A percentile compares a stretch with the other conserved stretches of the same genome.
Conservation (phyloP, 331 rosid genomes). For the Rosa hybrid region DNA sequence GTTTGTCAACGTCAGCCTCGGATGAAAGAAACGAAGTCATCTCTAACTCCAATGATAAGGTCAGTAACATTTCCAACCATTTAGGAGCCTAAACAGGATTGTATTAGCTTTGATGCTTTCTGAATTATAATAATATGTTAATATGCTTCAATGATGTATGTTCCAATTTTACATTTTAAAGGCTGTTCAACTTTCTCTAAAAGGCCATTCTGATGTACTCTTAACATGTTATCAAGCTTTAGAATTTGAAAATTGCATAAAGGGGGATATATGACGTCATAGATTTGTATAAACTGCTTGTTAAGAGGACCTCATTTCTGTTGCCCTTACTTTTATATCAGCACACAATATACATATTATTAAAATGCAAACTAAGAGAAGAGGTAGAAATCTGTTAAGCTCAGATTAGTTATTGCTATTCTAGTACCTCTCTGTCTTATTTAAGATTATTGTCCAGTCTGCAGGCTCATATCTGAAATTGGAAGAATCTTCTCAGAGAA, state of each 20-base stretch:
- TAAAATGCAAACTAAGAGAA: background rate
- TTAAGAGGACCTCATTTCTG: background rate
- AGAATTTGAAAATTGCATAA: background rate
- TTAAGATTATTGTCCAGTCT: constrained; percentile 47
- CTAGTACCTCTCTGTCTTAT: constrained; percentile 15
- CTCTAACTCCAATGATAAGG: constrained; percentile 46
- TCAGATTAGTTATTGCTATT: background rate
- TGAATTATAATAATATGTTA: constrained; percentile 3
- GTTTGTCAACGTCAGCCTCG: constrained; percentile 28
- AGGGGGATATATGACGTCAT: background rate
- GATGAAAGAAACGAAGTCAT: constrained; percentile 40
- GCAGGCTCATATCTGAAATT: constrained; percentile 35
- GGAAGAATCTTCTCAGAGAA: constrained; percentile 37
- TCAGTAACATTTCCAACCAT: constrained; percentile 41
- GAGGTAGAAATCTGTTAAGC: background rate
- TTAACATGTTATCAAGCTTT: background rate
- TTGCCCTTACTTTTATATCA: background rate
- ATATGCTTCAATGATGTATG: constrained; percentile 3
- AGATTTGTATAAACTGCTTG: background rate
- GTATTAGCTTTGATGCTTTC: constrained; percentile 5
- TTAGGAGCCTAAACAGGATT: constrained; percentile 23
- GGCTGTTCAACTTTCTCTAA: background rate
- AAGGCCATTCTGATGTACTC: background rate
- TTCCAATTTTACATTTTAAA: constrained; percentile 9
- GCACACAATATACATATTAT: background rate